Percentiles rank a stretch among this genome's conserved stretches.
phyloP scores from a whole-genome alignment of 2,329 filamentous ascomycete genomes.

The Claviceps pazoutovae region DNA sequence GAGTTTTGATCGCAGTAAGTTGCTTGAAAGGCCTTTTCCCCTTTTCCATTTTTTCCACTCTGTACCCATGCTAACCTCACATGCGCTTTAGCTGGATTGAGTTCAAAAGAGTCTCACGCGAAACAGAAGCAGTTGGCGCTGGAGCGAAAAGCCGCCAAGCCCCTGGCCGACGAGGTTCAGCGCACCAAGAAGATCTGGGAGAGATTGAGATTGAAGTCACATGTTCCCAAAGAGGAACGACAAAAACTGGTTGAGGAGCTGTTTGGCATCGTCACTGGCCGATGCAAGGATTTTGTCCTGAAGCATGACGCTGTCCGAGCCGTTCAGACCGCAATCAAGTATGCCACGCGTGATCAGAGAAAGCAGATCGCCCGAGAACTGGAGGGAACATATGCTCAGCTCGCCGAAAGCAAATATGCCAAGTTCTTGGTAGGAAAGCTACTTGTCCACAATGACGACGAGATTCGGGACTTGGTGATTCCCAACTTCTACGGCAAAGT shows the following conservation, averaged over 20 bases:
- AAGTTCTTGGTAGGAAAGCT: slow-evolving; percentile 96
- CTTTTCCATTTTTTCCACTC: neutral
- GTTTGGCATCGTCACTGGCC: slow-evolving; percentile 79
- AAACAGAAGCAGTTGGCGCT: slow-evolving; percentile 82
- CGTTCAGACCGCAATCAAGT: slow-evolving; percentile 93
- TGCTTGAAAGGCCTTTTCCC: neutral
- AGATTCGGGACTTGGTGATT: slow-evolving; percentile 78
- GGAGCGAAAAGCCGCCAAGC: slow-evolving; percentile 86
- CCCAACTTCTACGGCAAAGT: slow-evolving; percentile 93
- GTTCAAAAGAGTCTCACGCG: slow-evolving; percentile 72
- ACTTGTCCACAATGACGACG: slow-evolving; percentile 77
- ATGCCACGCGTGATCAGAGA: slow-evolving; percentile 72
- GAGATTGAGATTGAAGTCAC: slow-evolving; percentile 78
- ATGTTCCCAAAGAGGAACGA: slow-evolving; percentile 80
- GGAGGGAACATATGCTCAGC: slow-evolving; percentile 65
- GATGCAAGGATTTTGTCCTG: slow-evolving; percentile 89
- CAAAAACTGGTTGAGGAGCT: slow-evolving; percentile 78
- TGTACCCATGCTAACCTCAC: neutral
- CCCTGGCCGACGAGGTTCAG: slow-evolving; percentile 76
- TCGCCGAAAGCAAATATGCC: slow-evolving; percentile 91
- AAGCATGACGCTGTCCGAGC: slow-evolving; percentile 98
- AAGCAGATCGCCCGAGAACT: slow-evolving; percentile 79
- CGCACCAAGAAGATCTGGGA: slow-evolving; percentile 97
- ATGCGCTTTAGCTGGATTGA: slow-evolving; percentile 17
- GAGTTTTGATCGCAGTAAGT: slow-evolving; percentile 28